Evolutionary conservation across 2,329 filamentous ascomycete genomes (phyloP).

Genomic region (Aureobasidium sp.): DNA sequence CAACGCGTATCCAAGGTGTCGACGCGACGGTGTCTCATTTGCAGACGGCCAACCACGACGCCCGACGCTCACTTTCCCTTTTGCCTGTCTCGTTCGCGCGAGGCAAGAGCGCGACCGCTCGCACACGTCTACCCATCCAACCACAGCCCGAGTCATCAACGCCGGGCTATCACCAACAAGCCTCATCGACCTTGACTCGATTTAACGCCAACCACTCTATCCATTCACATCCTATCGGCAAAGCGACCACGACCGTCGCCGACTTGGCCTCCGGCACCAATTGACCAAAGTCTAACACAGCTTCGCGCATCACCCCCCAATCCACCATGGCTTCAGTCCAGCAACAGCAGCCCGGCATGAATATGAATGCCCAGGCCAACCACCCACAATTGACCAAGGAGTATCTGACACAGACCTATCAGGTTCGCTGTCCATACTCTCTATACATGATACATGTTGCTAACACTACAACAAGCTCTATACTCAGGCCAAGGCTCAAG

Average conservation of each 20-base stretch:
- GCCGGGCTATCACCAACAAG: background rate
- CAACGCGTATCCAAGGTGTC: constrained; percentile 3
- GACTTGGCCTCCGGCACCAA: background rate
- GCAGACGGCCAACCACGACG: background rate
- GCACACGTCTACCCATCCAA: background rate
- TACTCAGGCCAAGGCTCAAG: constrained; percentile 78
- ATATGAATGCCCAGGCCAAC: constrained; percentile 3
- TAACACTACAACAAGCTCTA: constrained; percentile 57
- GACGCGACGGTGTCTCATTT: constrained; percentile 8
- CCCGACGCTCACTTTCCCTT: constrained; percentile 8
- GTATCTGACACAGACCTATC: background rate
- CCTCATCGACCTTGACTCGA: background rate
- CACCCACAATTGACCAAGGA: constrained; percentile 11
- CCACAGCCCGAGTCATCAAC: constrained; percentile 13
- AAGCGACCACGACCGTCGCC: constrained; percentile 1
- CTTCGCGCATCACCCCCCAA: background rate
- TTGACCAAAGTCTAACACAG: background rate
- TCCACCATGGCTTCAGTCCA: constrained; percentile 6
- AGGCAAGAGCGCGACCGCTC: constrained; percentile 11
- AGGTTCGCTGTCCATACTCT: background rate
- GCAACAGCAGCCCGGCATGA: constrained; percentile 10
- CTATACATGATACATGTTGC: background rate
- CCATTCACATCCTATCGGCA: background rate
- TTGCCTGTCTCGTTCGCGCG: background rate
- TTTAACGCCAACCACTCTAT: background rate